A percentile compares a stretch with the other conserved stretches of the same genome.
These are phyloP conservation scores for Ophiostoma pallidulum DNA, from an alignment of 2,329 filamentous ascomycete species.

Conservation along the genomic window DNA sequence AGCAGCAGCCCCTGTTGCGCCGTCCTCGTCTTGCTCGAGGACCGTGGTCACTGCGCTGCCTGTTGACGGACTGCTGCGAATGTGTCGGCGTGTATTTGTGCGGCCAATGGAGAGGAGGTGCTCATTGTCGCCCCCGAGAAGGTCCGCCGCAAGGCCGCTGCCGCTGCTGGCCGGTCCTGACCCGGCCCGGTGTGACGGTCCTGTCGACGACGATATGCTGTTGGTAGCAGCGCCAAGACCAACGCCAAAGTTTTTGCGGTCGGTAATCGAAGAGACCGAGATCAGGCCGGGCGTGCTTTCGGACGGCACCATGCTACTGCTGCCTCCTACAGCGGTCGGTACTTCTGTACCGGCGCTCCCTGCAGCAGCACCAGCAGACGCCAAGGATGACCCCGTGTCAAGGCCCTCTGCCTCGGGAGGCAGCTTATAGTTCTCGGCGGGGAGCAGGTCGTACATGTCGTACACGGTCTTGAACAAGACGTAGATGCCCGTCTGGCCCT, in stretches of 20 bases:
- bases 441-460: constrained; percentile 80
- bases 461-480: constrained; percentile 96
- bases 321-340: constrained; percentile 6
- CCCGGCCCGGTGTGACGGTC: constrained; percentile 18
- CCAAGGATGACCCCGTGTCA: constrained; percentile 32
- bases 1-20: constrained; percentile 24
- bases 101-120: constrained; percentile 44
- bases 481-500: constrained; percentile 84
- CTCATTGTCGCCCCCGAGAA: constrained; percentile 33
- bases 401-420: constrained; percentile 85
- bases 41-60: constrained; percentile 74
- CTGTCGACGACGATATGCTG: constrained; percentile 48
- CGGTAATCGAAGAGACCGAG: constrained; percentile 10
- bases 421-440: constrained; percentile 91
- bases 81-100: constrained; percentile 73
- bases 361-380: constrained; percentile 13
- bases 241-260: constrained; percentile 9
- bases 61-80: constrained; percentile 68
- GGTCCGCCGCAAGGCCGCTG: constrained; percentile 5
- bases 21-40: constrained; percentile 73
- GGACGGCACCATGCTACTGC: background rate
- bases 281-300: constrained; percentile 12
- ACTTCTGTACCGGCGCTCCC: background rate
- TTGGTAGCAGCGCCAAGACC: background rate
- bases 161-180: background rate